Evolutionary conservation across 2,329 filamentous ascomycete genomes (phyloP).

Genomic region (Calonectria hawksworthii): DNA sequence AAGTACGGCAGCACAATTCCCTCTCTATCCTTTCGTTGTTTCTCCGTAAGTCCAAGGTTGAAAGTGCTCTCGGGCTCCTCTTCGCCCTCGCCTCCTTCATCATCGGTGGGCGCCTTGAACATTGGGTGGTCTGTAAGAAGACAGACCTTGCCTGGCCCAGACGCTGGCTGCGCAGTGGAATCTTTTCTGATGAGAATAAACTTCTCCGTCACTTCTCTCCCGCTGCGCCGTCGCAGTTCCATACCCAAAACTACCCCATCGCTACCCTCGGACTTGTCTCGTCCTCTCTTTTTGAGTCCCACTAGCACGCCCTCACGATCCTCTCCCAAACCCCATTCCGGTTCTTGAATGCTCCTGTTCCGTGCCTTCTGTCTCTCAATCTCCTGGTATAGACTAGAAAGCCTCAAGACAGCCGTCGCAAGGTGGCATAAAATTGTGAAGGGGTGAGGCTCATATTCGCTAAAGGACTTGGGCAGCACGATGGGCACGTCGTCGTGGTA

Average conservation of each 20-base stretch:
- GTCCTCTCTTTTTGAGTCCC: constrained; percentile 69
- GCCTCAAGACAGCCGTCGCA: constrained; percentile 86
- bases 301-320: constrained; percentile 84
- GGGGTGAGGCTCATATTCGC: constrained; percentile 76
- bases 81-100: constrained; percentile 57
- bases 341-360: constrained; percentile 81
- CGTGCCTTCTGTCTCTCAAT: constrained; percentile 81
- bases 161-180: constrained; percentile 20
- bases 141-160: constrained; percentile 55
- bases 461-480: constrained; percentile 56
- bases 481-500: constrained; percentile 87
- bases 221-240: constrained; percentile 88
- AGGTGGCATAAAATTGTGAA: constrained; percentile 84
- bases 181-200: constrained; percentile 64
- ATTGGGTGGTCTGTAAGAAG: constrained; percentile 84
- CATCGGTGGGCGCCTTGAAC: constrained; percentile 65
- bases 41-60: constrained; percentile 87
- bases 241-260: constrained; percentile 80
- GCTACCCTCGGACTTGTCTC: constrained; percentile 52
- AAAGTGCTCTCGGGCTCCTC: constrained; percentile 83
- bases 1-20: constrained; percentile 95
- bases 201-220: constrained; percentile 80
- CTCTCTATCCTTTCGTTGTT: constrained; percentile 88
- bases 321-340: constrained; percentile 84
- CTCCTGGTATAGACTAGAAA: constrained; percentile 81